Evolutionary conservation across 2,329 filamentous ascomycete genomes (phyloP).

Genomic region (Scleromitrula shiraiana): DNA sequence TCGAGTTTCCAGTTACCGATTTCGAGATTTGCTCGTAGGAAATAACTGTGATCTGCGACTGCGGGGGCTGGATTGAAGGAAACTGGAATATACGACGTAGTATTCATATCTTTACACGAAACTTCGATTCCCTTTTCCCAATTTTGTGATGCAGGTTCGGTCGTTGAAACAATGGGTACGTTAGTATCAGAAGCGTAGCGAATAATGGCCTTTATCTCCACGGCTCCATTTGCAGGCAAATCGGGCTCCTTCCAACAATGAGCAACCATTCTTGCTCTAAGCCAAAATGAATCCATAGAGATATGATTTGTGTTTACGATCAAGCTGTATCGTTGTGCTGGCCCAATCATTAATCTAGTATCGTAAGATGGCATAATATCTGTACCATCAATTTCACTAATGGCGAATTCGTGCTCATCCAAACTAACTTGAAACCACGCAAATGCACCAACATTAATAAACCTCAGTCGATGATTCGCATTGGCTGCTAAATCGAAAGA

Average conservation of each 20-base stretch:
- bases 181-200: conserved; percentile 32
- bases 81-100: conserved; percentile 38
- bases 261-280: conserved; percentile 54
- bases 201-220: conserved; percentile 42
- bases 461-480: conserved; percentile 54
- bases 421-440: conserved; percentile 65
- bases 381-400: conserved; percentile 66
- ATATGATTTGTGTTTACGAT: conserved; percentile 53
- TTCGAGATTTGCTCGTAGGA: conserved; percentile 49
- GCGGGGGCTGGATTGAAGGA: conserved; percentile 36
- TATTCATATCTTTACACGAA: conserved; percentile 30
- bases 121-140: conserved; percentile 35
- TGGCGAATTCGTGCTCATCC: conserved; percentile 55
- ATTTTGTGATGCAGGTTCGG: conserved; percentile 30
- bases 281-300: conserved; percentile 48
- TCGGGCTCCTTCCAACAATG: conserved; percentile 50
- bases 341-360: conserved; percentile 55
- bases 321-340: conserved; percentile 64
- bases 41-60: conserved; percentile 43
- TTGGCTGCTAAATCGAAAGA: conserved; percentile 42
- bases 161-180: conserved; percentile 1
- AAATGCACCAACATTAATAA: conserved; percentile 64
- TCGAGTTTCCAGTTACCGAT: conserved; percentile 51
- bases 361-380: conserved; percentile 52
- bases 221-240: conserved; percentile 34